Evolutionary conservation across 2,329 filamentous ascomycete species (phyloP), one percentile per base, ranked within the genome.

Genomic region (Shiraia sp.): DNA sequence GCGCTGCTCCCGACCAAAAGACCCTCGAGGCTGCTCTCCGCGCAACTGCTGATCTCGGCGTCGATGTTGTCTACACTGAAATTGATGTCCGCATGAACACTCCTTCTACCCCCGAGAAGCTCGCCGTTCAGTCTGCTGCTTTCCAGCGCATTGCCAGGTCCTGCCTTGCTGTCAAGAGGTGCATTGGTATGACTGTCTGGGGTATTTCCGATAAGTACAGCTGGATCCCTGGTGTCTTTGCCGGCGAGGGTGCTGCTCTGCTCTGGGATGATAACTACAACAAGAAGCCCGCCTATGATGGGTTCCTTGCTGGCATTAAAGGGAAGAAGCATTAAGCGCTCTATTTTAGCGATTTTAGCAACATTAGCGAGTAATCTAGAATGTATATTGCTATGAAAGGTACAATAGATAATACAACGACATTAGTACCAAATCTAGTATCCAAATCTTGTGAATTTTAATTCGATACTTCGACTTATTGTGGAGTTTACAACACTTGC

Each of bases 11-110:
- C 1, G 68, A 65, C 33, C 69, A 73, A 42, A 66, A 66, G 26
- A 65, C 69, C 6, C 72, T 80, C 32, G 71, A 71, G 19, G 68
- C 72, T 1, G 75, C 75, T 15, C 75, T 84, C 38, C 57, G 71
- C 34, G 70, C 75, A 16, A 83, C 81, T 62, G 71, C 75, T 1
- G 70, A 74, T 3, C 72, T 79, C 3, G 75, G 74, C 14, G 72
- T 81, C 13, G 80, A 85, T 45, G 77, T 84, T 14, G 79, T 77
- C 4, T 78, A 81, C 65, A 85, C 81, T 2, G 82, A 85, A 71
- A 68, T 85, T 10, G 82, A 85, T 55, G 78, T 85, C 51, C 74
- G 81, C 47, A 63, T 64, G 16, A 68, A 66, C 8, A 67, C 80
- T 1, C 79, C 80, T 0, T 59, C 75, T 3, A 75, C 68, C 2